phyloP scores from a whole-genome alignment of 495 filamentous ascomycete genomes.

The Penicillium parvum region DNA sequence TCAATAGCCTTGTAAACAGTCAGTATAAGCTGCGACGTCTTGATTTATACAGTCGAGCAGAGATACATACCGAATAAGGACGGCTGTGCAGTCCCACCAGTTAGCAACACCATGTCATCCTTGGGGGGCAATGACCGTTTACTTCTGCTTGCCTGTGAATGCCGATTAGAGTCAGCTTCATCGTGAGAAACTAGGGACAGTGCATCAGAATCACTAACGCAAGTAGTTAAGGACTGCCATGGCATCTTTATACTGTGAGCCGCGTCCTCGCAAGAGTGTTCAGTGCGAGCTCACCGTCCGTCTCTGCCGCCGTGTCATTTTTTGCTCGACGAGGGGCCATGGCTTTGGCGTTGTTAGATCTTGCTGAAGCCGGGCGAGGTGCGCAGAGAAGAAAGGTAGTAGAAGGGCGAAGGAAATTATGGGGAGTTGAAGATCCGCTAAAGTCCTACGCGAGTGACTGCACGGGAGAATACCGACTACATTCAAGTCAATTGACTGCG shows the following conservation, averaged over 20 bases:
- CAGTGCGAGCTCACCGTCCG: constrained; percentile 34
- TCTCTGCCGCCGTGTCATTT: constrained; percentile 34
- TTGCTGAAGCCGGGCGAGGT: background rate
- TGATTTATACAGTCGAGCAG: too few relatives aligned
- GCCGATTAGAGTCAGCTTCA: background rate
- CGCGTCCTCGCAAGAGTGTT: background rate
- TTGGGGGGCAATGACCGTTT: constrained; percentile 6
- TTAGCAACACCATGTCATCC: constrained; percentile 2
- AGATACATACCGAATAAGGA: constrained; percentile 56
- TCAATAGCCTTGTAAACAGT: constrained; percentile 51
- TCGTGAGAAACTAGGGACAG: background rate
- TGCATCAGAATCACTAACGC: constrained; percentile 38
- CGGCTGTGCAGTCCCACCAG: constrained; percentile 36
- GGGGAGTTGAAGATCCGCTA: too few relatives aligned
- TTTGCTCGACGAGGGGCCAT: constrained; percentile 55
- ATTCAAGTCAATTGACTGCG: too few relatives aligned
- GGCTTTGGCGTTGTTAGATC: too few relatives aligned
- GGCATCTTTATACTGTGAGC: constrained; percentile 22
- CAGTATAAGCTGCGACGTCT: background rate
- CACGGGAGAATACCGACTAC: too few relatives aligned
- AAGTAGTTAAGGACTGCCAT: constrained; percentile 52
- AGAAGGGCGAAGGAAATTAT: background rate
- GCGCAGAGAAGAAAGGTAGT: background rate
- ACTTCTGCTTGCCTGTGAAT: constrained; percentile 55
- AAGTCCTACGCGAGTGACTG: too few relatives aligned